Evolutionary conservation across 2,329 filamentous ascomycete genomes (phyloP).

Genomic region (Diaporthe caulivora): DNA sequence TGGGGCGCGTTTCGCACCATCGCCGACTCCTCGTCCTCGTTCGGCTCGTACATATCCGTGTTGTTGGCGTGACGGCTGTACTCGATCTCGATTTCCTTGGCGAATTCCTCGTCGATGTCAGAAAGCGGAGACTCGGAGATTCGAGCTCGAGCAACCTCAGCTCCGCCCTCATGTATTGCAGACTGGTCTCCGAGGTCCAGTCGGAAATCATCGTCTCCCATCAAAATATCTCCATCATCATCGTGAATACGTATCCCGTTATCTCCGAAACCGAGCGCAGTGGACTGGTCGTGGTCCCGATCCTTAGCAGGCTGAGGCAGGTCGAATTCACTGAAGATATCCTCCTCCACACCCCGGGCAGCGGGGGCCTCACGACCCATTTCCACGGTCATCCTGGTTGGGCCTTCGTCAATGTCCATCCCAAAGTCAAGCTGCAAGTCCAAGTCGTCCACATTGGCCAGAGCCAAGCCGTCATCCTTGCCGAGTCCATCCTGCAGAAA

Average conservation of each 20-base stretch:
- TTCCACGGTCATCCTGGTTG: conserved; percentile 77
- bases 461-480: conserved; percentile 68
- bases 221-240: conserved; percentile 73
- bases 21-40: conserved; percentile 67
- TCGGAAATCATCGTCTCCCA: conserved; percentile 74
- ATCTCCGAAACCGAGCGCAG: conserved; percentile 66
- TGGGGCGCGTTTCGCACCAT: conserved; percentile 78
- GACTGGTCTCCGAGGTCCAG: conserved; percentile 73
- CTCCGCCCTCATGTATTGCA: conserved; percentile 62
- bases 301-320: conserved; percentile 68
- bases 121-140: conserved; percentile 79
- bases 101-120: conserved; percentile 74
- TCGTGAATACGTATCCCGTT: conserved; percentile 71
- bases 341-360: conserved; percentile 75
- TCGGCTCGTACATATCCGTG: conserved; percentile 72
- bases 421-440: conserved; percentile 82
- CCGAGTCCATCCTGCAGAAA: conserved; percentile 78
- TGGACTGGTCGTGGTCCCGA: conserved; percentile 67
- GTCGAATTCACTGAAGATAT: conserved; percentile 76
- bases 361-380: conserved; percentile 87
- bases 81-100: conserved; percentile 70
- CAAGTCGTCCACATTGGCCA: conserved; percentile 72
- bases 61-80: conserved; percentile 64
- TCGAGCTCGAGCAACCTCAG: conserved; percentile 65
- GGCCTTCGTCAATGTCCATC: conserved; percentile 77